These are phyloP conservation scores for Tylopilus balloui DNA, from an alignment of 768 basidiomycete genomes.

Conservation along the genomic window DNA sequence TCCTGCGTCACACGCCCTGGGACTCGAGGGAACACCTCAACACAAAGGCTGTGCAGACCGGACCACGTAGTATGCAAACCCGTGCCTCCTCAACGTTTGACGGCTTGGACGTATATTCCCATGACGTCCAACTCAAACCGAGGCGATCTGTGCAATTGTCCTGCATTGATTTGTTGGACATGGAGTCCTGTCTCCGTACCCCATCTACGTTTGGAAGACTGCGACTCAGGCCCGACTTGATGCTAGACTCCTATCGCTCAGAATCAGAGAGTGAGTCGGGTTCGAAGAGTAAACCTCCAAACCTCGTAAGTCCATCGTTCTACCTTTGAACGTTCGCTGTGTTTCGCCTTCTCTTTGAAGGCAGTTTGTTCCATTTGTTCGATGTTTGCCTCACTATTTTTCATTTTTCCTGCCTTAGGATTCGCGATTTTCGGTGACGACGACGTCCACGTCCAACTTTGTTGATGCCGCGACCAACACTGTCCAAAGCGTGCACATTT, in stretches of 20 bases:
- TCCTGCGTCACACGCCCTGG: constrained; percentile 22
- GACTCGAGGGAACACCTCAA: constrained; percentile 20
- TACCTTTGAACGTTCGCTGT: neutral
- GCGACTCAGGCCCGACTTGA: constrained; percentile 19
- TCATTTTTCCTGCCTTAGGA: constrained; percentile 13
- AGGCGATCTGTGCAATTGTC: constrained; percentile 21
- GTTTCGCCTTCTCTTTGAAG: neutral
- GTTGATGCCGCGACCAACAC: constrained; percentile 13
- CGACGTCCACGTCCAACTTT: constrained; percentile 32
- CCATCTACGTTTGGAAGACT: constrained; percentile 13
- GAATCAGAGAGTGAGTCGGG: constrained; percentile 16
- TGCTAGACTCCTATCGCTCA: constrained; percentile 14
- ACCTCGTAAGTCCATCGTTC: constrained; percentile 17
- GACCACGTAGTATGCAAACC: constrained; percentile 12
- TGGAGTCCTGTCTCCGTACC: constrained; percentile 14
- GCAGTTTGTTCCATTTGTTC: neutral
- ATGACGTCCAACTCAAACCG: constrained; percentile 17
- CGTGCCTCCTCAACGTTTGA: constrained; percentile 31
- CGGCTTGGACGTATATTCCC: constrained; percentile 29
- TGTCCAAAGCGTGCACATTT: neutral
- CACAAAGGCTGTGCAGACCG: constrained; percentile 6
- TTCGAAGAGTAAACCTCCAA: neutral
- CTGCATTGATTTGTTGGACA: constrained; percentile 19
- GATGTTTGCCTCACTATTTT: neutral
- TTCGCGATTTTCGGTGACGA: constrained; percentile 35